Evolutionary conservation across 2,329 filamentous ascomycete genomes (phyloP).

Genomic region (Penicillium psychrosexuale): DNA sequence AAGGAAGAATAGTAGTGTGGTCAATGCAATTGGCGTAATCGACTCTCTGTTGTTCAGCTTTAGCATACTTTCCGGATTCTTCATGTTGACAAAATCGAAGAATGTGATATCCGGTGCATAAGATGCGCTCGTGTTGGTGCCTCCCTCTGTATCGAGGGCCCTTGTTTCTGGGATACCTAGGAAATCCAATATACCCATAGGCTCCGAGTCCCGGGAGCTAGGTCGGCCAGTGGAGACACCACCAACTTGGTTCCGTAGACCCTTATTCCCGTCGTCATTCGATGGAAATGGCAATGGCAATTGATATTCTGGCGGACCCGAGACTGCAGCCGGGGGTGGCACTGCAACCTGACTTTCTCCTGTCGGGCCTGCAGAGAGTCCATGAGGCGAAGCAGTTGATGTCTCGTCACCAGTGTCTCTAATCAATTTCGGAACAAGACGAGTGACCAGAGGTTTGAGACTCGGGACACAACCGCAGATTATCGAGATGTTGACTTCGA

Average conservation of each 20-base stretch:
- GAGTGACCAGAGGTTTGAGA: constrained; percentile 76
- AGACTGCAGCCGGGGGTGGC: constrained; percentile 10
- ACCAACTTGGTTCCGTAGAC: constrained; percentile 16
- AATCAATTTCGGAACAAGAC: constrained; percentile 56
- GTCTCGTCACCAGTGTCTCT: constrained; percentile 44
- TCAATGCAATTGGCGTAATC: constrained; percentile 57
- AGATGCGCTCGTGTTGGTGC: constrained; percentile 38
- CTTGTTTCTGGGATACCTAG: constrained; percentile 49
- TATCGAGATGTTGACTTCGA: constrained; percentile 88
- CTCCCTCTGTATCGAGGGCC: constrained; percentile 32
- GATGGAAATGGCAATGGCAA: constrained; percentile 9
- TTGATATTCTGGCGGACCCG: not conserved
- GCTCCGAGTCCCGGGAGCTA: constrained; percentile 5
- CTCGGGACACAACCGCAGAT: constrained; percentile 90
- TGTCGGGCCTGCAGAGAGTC: constrained; percentile 1
- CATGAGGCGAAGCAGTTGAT: constrained; percentile 14
- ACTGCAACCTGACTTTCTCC: constrained; percentile 11
- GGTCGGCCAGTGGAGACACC: constrained; percentile 8
- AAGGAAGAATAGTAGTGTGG: constrained; percentile 78
- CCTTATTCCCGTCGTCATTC: constrained; percentile 16
- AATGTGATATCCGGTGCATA: constrained; percentile 46
- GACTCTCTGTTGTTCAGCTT: constrained; percentile 57
- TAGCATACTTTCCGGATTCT: constrained; percentile 56
- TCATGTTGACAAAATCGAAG: constrained; percentile 62
- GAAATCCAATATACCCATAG: constrained; percentile 51